Percentiles rank a stretch among this genome's conserved stretches.
These are phyloP conservation scores for Lodderomyces margitis DNA, from an alignment of 1,139 yeast species.

Conservation along the genomic window DNA sequence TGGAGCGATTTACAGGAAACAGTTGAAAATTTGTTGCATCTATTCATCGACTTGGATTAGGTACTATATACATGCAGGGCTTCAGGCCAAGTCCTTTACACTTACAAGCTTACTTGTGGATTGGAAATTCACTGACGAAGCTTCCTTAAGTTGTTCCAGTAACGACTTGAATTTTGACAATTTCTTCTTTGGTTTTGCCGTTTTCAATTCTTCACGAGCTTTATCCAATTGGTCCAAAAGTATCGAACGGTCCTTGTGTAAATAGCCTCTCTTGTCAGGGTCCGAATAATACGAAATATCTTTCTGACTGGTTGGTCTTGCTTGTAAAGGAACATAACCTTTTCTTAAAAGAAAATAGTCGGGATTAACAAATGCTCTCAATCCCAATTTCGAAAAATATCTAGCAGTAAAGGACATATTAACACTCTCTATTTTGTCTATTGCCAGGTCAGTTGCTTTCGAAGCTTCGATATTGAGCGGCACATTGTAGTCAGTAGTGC, in stretches of 20 bases:
- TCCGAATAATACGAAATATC: constrained; percentile 77
- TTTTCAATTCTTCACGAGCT: constrained; percentile 21
- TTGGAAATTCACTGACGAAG: constrained; percentile 14
- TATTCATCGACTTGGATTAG: constrained; percentile 32
- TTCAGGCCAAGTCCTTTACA: constrained; percentile 8
- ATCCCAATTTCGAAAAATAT: constrained; percentile 65
- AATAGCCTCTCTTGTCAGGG: constrained; percentile 72
- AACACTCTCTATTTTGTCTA: constrained; percentile 72
- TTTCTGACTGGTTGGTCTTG: constrained; percentile 83
- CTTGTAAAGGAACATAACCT: constrained; percentile 80
- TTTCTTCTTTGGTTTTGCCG: constrained; percentile 26
- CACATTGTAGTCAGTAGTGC: constrained; percentile 36
- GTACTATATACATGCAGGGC: constrained; percentile 7
- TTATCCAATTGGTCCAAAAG: constrained; percentile 39
- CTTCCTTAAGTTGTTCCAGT: constrained; percentile 13
- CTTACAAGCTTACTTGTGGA: constrained; percentile 12
- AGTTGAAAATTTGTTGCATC: constrained; percentile 35
- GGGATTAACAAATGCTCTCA: constrained; percentile 77
- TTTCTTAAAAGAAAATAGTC: constrained; percentile 61
- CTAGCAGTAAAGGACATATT: constrained; percentile 66
- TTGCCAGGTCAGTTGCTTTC: constrained; percentile 73
- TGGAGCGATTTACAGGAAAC: constrained; percentile 36
- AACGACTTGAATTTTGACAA: constrained; percentile 25
- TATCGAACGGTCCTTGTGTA: constrained; percentile 42
- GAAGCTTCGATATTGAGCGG: constrained; percentile 79